Base-by-base conservation (phyloP, 202 grass and related monocot species). In the Zoysia matrella region DNA sequence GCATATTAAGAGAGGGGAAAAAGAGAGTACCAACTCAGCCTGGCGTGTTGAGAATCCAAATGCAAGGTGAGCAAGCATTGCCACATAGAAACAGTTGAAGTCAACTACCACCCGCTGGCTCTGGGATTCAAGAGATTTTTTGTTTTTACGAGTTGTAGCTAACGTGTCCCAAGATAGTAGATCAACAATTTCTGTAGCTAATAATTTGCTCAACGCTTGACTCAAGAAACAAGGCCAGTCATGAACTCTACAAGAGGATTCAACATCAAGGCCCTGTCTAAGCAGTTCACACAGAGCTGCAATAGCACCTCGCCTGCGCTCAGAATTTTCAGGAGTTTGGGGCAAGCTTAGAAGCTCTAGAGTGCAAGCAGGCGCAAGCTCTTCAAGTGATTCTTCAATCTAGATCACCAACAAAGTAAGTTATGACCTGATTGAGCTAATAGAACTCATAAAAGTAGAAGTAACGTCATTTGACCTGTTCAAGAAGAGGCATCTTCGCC, bases 361-460 rank as follows among this genome's bases (percentile, higher is more conserved):
- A 57, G 96, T 93, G 87, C 96, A 99, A 93, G 92, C 91, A 85
- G 96, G 96, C 62, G 96, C 96, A 68, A 99, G 88, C 62, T 99
- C 96, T 79, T 99, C 96, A 73, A 99, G 91, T 77, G 96, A 95
- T 85, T 99, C 93, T 92, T 99, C 96, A 67, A 99, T 90, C 96
- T 99, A 73, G 75, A 76, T 71, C 51, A 83, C 47, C 75, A 77
- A 60, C 42, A 49, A 75, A 58, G 69, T 53, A 88, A 82, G 63
- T 80, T 83, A 72, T 52, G 15, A 53, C 56, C 73, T 75, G 40
- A 90, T 74, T 67, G 13, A 61, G 13, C 8, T 52, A 76, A 55
- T 78, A 47, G 30, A 75, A 87, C 75, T 14, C 5, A 46, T 22
- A 67, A 75, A 71, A 36, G 72, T 69, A 69, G 80, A 82, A 40